These are phyloP conservation scores for Moniliella sp. DNA, from an alignment of 1,284 basidiomycete genomes.

Conservation along the genomic window DNA sequence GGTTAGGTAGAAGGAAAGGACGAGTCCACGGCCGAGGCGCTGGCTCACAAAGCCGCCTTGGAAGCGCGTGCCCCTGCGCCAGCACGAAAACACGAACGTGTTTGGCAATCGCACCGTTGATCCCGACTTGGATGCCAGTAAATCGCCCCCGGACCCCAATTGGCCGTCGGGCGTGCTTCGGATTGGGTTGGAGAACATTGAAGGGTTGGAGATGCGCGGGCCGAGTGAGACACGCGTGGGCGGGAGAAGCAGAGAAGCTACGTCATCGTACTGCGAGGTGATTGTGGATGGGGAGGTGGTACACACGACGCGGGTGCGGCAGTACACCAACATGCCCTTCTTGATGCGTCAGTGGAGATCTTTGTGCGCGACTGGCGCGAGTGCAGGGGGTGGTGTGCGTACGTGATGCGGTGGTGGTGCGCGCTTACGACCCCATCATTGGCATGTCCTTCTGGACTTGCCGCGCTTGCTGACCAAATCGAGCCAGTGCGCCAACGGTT, in stretches of 20 bases:
- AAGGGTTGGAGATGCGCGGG: slow-evolving; percentile 37
- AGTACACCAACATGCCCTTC: slow-evolving; percentile 45
- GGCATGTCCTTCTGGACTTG: slow-evolving; percentile 41
- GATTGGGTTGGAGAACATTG: slow-evolving; percentile 40
- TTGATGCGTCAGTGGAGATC: slow-evolving; percentile 49
- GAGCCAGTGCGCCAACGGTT: slow-evolving; percentile 42
- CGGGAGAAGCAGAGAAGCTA: slow-evolving; percentile 43
- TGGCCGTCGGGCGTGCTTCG: slow-evolving; percentile 44
- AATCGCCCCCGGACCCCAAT: slow-evolving; percentile 45
- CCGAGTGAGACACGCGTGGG: slow-evolving; percentile 42
- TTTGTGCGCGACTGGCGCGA: slow-evolving; percentile 51
- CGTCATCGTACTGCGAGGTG: slow-evolving; percentile 40
- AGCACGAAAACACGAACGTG: no score
- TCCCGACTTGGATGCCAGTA: slow-evolving; percentile 38
- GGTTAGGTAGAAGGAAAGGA: no score
- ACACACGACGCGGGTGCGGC: slow-evolving; percentile 39
- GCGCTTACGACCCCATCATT: slow-evolving; percentile 51
- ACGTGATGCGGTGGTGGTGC: slow-evolving; percentile 43
- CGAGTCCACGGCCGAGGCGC: no score
- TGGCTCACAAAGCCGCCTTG: no score
- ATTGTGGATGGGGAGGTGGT: slow-evolving; percentile 42
- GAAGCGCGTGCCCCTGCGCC: no score
- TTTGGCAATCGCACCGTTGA: no score
- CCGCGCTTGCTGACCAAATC: slow-evolving; percentile 20
- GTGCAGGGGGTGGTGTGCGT: slow-evolving; percentile 47